Conservation (phyloP, 1,284 basidiomycete genomes). For the Ustilago hordei region DNA sequence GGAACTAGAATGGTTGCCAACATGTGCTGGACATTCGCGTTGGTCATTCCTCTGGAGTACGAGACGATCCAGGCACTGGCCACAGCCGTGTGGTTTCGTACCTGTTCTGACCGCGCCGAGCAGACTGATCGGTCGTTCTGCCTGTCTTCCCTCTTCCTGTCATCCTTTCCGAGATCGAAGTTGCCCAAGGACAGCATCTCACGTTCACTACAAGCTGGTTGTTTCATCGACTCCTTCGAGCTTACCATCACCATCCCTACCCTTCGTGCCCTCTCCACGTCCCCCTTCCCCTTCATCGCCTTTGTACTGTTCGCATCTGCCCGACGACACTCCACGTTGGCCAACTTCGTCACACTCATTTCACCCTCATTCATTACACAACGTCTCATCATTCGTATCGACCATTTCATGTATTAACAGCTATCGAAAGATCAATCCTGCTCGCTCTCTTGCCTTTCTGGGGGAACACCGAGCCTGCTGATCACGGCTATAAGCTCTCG, state of each 20-base stretch:
- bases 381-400: not conserved
- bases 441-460: too few species aligned
- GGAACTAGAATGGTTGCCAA: not conserved
- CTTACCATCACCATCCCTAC: conserved; percentile 10
- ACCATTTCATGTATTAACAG: not conserved
- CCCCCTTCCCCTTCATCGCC: not conserved
- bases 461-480: too few species aligned
- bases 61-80: not conserved
- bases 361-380: not conserved
- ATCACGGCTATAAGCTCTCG: too few species aligned
- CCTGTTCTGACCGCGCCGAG: conserved; percentile 2
- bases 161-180: not conserved
- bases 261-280: not conserved
- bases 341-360: not conserved
- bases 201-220: not conserved
- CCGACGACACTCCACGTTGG: not conserved
- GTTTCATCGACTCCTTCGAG: not conserved
- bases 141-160: not conserved
- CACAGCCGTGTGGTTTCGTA: not conserved
- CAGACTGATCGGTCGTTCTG: not conserved
- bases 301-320: not conserved
- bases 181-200: not conserved
- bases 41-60: not conserved
- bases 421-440: too few species aligned
- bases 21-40: not conserved